Base-by-base conservation (phyloP, 2,329 filamentous ascomycete species). In the Aspergillus sp. region DNA sequence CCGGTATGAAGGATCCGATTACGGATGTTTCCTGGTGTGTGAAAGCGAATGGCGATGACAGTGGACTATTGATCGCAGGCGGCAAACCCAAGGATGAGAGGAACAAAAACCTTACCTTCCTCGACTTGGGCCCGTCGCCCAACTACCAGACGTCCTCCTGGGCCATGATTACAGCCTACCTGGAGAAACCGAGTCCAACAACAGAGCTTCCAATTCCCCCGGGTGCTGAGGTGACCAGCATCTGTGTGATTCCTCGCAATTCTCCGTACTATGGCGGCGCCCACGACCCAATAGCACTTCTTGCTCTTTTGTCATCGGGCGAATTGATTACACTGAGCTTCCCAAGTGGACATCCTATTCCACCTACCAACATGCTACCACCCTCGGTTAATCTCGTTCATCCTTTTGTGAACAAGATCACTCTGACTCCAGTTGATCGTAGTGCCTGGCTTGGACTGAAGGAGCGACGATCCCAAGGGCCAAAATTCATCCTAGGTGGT, bases 11-110 rank as follows among this genome's bases (percentile, higher is more conserved):
- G 60, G 88, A 90, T 55, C 91, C 91, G 0, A 89, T 93, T 59
- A 85, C 86, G 60, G 87, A 87, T 61, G 86, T 98, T 56, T 84
- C 87, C 1, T 99, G 95, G 95, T 99, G 95, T 75, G 93, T 91
- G 57, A 97, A 97, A 72, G 83, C 88, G 59, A 96, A 98, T 68
- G 89, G 92, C 0, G 95, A 99, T 68, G 93, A 99, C 68, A 98
- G 92, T 17, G 93, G 88, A 2, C 80, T 99, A 22, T 77, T 99
- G 40, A 83, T 99, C 55, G 90, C 92, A 2, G 95, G 95, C 30
- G 95, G 95, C 4, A 84, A 89, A 60, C 80, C 84, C 2, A 82
- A 84, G 0, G 87, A 88, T 17, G 82, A 86, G 40, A 80, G 85
- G 4, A 83, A 86, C 5, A 92, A 90, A 73, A 91, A 90, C 5